A percentile compares a stretch with the other conserved stretches of the same genome.
phyloP scores from a whole-genome alignment of 148 eudicot genomes.

The Chenopodium quinoa region DNA sequence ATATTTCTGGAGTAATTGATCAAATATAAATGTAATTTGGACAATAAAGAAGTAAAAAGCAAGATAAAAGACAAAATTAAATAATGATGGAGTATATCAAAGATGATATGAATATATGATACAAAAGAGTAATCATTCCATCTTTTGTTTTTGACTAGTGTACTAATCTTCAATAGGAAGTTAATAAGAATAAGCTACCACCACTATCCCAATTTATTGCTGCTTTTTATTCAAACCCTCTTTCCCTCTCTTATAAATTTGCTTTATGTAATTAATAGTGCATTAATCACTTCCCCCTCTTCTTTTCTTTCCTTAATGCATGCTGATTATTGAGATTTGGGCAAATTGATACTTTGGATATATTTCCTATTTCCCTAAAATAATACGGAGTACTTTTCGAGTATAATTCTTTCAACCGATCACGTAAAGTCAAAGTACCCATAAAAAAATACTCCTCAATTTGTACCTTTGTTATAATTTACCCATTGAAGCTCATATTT shows the following conservation, averaged over 20 bases:
- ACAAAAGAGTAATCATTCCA: background rate
- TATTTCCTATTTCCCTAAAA: too few species aligned
- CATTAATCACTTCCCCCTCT: background rate
- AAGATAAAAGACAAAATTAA: background rate
- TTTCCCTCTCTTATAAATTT: background rate
- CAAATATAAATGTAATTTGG: background rate
- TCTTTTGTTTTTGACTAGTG: slow-evolving; percentile 8
- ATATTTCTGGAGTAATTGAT: too few species aligned
- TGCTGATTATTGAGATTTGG: background rate
- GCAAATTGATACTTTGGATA: too few species aligned
- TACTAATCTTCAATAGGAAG: slow-evolving; percentile 24
- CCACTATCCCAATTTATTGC: background rate
- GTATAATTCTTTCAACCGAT: too few species aligned
- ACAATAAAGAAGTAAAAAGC: background rate
- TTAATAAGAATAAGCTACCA: slow-evolving; percentile 8
- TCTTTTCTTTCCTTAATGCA: background rate
- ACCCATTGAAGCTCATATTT: too few species aligned
- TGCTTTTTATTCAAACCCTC: background rate
- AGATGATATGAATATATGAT: background rate
- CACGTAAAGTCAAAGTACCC: too few species aligned
- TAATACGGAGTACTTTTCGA: too few species aligned
- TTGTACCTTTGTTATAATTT: too few species aligned
- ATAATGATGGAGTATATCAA: slow-evolving; percentile 5
- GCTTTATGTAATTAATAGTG: background rate
- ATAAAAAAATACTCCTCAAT: too few species aligned